Conservation (phyloP, 2,329 filamentous ascomycete genomes). For the Zelopaecilomyces penicillatus region DNA sequence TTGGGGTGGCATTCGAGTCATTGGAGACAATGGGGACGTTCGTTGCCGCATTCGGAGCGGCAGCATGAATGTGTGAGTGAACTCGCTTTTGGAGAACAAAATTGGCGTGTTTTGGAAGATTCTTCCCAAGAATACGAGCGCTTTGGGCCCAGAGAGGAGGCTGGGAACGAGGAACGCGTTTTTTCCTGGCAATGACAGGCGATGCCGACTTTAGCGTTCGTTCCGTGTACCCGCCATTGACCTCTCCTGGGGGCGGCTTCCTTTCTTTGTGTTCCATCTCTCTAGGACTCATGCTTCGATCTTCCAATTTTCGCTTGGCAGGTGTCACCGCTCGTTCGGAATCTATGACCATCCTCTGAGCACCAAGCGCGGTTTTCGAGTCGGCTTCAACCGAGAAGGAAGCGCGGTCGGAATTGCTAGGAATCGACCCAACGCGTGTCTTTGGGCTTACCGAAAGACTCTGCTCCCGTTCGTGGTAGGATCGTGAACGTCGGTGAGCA, state of each 20-base stretch:
- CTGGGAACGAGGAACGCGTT: conserved; percentile 26
- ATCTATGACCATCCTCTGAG: conserved; percentile 21
- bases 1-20: no score
- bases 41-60: background rate
- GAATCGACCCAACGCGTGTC: conserved; percentile 51
- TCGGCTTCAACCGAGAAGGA: conserved; percentile 18
- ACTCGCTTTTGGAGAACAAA: conserved; percentile 35
- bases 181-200: conserved; percentile 30
- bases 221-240: conserved; percentile 31
- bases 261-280: conserved; percentile 43
- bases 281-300: conserved; percentile 35
- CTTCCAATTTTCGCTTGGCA: conserved; percentile 32
- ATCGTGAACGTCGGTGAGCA: conserved; percentile 41
- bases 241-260: conserved; percentile 41
- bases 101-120: conserved; percentile 34
- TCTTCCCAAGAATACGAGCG: conserved; percentile 25
- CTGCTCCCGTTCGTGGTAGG: conserved; percentile 56
- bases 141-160: conserved; percentile 43
- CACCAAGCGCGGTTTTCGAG: conserved; percentile 13
- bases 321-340: conserved; percentile 26
- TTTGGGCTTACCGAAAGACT: conserved; percentile 74
- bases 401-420: conserved; percentile 31
- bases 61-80: conserved; percentile 16
- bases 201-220: conserved; percentile 20
- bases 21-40: background rate